phyloP scores from a whole-genome alignment of 495 filamentous ascomycete genomes.

The Neurospora sp. region DNA sequence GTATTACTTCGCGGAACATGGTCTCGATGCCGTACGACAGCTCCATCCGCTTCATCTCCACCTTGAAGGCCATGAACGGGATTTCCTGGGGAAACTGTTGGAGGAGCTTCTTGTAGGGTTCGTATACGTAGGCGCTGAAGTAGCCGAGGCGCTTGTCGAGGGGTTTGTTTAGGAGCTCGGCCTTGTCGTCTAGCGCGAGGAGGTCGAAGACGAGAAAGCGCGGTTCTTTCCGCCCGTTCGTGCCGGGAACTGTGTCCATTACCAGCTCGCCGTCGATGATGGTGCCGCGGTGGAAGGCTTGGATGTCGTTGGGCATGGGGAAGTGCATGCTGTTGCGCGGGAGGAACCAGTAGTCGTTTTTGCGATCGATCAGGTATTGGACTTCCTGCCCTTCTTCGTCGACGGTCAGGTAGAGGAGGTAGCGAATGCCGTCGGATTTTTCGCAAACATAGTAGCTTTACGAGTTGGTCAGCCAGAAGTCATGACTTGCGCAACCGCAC shows the following conservation, averaged over 20 bases:
- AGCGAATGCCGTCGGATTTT: conserved; percentile 94
- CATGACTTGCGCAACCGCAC: background rate
- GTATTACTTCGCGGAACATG: conserved; percentile 82
- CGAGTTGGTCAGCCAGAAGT: background rate
- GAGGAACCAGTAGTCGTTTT: conserved; percentile 83
- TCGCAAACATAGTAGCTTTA: conserved; percentile 88
- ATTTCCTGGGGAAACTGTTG: conserved; percentile 58
- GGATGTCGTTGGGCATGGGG: conserved; percentile 52
- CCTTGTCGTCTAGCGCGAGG: conserved; percentile 67
- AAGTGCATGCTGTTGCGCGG: conserved; percentile 66
- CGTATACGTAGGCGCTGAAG: conserved; percentile 66
- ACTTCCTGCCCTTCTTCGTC: conserved; percentile 45
- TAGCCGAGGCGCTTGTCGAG: conserved; percentile 84
- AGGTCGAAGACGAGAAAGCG: conserved; percentile 91
- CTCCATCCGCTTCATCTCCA: conserved; percentile 80
- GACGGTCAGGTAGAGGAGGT: conserved; percentile 74
- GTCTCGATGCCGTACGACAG: conserved; percentile 78
- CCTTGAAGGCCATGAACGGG: conserved; percentile 59
- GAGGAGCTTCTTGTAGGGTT: conserved; percentile 67
- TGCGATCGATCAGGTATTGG: conserved; percentile 84
- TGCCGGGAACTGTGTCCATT: conserved; percentile 48
- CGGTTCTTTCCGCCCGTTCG: conserved; percentile 50
- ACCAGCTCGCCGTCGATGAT: conserved; percentile 92
- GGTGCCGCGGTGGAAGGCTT: conserved; percentile 65
- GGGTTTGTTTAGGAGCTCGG: conserved; percentile 57